Evolutionary conservation across 176 grass and related monocot species (phyloP).

Genomic region (Poa annua): DNA sequence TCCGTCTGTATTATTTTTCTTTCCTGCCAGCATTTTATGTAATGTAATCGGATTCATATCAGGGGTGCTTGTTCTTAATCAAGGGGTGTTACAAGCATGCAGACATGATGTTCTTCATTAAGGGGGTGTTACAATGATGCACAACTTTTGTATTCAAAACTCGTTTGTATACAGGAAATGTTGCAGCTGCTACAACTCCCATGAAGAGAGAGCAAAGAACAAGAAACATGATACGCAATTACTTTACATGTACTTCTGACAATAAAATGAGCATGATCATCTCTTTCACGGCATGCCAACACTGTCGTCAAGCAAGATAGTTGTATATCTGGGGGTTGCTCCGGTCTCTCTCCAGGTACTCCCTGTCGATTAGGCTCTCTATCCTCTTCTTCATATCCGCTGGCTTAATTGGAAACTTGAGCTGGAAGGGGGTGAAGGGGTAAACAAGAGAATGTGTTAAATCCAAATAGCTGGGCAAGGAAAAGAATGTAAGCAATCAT

Average conservation of each 20-base stretch:
- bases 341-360: constrained; percentile 95
- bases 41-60: background rate
- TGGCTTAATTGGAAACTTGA: constrained; percentile 98
- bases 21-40: background rate
- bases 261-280: constrained; percentile 33
- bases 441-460: background rate
- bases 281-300: constrained; percentile 18
- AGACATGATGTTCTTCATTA: background rate
- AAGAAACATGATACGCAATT: constrained; percentile 39
- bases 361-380: constrained; percentile 94
- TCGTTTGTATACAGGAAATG: constrained; percentile 43
- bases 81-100: background rate
- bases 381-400: constrained; percentile 99
- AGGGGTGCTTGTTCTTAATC: background rate
- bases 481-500: constrained; percentile 2
- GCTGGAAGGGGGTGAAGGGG: constrained; percentile 53
- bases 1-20: too few species aligned
- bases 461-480: background rate
- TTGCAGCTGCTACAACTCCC: constrained; percentile 38
- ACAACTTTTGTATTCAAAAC: constrained; percentile 38
- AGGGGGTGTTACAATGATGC: background rate
- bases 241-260: constrained; percentile 52
- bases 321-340: constrained; percentile 99
- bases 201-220: constrained; percentile 42
- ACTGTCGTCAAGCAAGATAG: constrained; percentile 76